Base-by-base conservation (phyloP, 129 eudicot genomes). In the Centella asiatica region DNA sequence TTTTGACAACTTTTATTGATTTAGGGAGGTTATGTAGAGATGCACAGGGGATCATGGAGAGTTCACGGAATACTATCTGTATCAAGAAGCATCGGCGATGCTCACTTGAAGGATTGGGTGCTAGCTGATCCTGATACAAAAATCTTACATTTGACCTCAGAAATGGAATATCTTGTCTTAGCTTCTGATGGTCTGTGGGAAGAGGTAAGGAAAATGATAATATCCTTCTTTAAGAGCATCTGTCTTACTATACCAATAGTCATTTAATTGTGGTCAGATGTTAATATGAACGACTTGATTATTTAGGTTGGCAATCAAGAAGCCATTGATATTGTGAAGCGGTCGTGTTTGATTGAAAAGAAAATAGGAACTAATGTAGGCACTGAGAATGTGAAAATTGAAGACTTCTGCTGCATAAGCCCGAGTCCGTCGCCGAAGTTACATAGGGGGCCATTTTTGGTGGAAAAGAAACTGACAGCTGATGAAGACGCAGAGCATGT, bases 131-230 rank as follows among this genome's bases (percentile, higher is more conserved):
- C 98, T 6, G 95, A 92, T 23, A 84, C 92, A 23, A 78, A 65
- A 61, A 66, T 74, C 56, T 26, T 92, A 37, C 31, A 32, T 60
- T 42, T 92, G 72, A 72, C 80, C 10, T 64, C 85, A 1, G 98
- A 92, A 34, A 80, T 82, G 83, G 81, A 92, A 60, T 87, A 81
- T 62, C 79, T 92, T 66, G 67, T 92, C 31, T 72, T 92, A 76
- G 98, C 96, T 71, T 87, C 98, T 28, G 96, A 87, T 76, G 98
- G 98, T 37, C 79, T 92, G 18, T 92, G 98, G 98, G 96, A 87
- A 5, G 83, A 87, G 90, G 98, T 92, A 71, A 53, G 64, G 44
- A 49, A 55, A 8, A 28, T 37, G 31, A 71, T 52, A n/a, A 6
- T 50, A 13, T 34, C n/a, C n/a, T n/a, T n/a, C n/a, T n/a, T n/a